A percentile compares a stretch with the other conserved stretches of the same genome.
phyloP scores from a whole-genome alignment of 2,329 filamentous ascomycete species.

The Mycogone perniciosa region DNA sequence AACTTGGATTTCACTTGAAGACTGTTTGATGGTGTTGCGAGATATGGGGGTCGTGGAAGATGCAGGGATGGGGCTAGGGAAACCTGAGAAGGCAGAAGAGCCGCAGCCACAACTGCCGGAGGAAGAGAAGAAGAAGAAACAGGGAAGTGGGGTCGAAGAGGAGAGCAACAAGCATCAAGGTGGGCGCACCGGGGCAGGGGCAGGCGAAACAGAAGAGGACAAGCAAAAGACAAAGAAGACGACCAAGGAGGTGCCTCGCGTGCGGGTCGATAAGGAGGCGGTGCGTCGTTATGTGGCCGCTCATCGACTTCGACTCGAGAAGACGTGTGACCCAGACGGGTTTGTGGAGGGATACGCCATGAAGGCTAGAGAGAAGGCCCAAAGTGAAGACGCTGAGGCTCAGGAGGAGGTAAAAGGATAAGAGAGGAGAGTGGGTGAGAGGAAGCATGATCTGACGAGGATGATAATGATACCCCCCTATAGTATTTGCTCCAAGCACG shows the following conservation, averaged over 20 bases:
- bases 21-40: slow-evolving; percentile 70
- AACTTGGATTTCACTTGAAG: slow-evolving; percentile 80
- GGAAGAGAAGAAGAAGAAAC: slow-evolving; percentile 11
- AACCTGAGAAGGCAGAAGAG: slow-evolving; percentile 21
- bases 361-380: slow-evolving; percentile 30
- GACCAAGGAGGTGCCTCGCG: slow-evolving; percentile 35
- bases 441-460: not conserved
- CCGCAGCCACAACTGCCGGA: not conserved
- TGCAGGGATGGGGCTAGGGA: slow-evolving; percentile 42
- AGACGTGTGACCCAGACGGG: slow-evolving; percentile 65
- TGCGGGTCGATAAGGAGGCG: slow-evolving; percentile 47
- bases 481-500: not conserved
- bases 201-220: slow-evolving; percentile 16
- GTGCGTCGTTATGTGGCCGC: slow-evolving; percentile 61
- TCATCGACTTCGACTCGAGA: slow-evolving; percentile 56
- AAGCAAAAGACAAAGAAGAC: slow-evolving; percentile 24
- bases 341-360: slow-evolving; percentile 64
- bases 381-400: slow-evolving; percentile 26
- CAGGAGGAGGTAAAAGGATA: slow-evolving; percentile 12
- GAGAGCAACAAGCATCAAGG: slow-evolving; percentile 6
- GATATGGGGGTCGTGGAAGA: slow-evolving; percentile 70
- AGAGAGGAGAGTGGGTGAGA: not conserved
- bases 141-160: slow-evolving; percentile 18
- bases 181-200: slow-evolving; percentile 4
- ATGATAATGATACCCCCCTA: slow-evolving; percentile 14